These are phyloP conservation scores for Knufia petricola DNA, from an alignment of 2,329 filamentous ascomycete species.

Conservation along the genomic window DNA sequence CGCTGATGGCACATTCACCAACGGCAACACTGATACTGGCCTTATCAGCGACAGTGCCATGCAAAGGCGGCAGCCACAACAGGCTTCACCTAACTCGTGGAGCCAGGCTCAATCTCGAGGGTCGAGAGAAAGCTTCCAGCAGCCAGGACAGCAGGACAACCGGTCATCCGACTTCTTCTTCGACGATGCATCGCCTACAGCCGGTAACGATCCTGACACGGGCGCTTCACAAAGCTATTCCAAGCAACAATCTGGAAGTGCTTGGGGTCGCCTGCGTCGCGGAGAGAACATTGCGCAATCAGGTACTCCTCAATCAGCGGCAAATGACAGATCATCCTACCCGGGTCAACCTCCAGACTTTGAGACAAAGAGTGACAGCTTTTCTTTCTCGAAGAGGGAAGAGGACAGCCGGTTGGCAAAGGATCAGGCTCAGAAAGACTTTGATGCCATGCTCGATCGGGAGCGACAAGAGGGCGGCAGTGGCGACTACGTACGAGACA, in stretches of 20 bases:
- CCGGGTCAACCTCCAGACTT: constrained; percentile 1
- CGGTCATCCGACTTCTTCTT: constrained; percentile 14
- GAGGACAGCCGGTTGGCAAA: constrained; percentile 25
- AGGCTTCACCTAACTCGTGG: constrained; percentile 9
- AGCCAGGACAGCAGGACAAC: neutral
- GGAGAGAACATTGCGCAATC: constrained; percentile 3
- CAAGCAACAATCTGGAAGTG: constrained; percentile 8
- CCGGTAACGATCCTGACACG: constrained; percentile 16
- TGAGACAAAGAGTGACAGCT: constrained; percentile 11
- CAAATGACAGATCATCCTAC: neutral
- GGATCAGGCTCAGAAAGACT: constrained; percentile 34
- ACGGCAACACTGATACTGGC: constrained; percentile 9
- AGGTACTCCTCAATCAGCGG: neutral
- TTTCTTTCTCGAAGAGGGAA: constrained; percentile 16
- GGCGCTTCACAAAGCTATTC: neutral
- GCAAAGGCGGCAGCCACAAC: constrained; percentile 9
- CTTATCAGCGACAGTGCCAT: constrained; percentile 9
- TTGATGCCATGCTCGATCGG: constrained; percentile 34
- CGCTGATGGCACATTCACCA: constrained; percentile 10
- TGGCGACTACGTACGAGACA: constrained; percentile 14
- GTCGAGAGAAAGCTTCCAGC: neutral
- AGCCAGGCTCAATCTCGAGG: constrained; percentile 8
- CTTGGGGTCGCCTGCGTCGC: constrained; percentile 18
- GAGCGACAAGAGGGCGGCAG: constrained; percentile 27
- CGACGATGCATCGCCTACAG: constrained; percentile 21